These are phyloP conservation scores for Plasmopara halstedii DNA, from an alignment of 352 stramenopile species.

Conservation along the genomic window DNA sequence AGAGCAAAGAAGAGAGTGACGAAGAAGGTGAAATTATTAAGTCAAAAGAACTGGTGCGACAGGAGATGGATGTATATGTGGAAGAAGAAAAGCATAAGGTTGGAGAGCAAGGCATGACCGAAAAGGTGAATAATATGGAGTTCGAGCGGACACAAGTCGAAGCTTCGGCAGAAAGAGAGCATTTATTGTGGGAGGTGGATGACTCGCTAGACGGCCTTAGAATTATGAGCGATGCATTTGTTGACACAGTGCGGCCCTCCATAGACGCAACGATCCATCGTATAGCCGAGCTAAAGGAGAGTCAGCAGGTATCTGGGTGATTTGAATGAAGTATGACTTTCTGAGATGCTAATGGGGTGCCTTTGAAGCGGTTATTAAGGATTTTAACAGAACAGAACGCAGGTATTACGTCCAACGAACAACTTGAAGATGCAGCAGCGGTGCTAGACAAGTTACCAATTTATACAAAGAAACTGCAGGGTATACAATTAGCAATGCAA, in stretches of 20 bases:
- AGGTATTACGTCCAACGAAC: conserved; percentile 39
- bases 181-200: conserved; percentile 32
- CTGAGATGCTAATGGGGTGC: neutral
- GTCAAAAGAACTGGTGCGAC: conserved; percentile 1
- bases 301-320: conserved; percentile 29
- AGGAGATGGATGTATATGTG: conserved; percentile 5
- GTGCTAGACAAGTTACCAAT: conserved; percentile 67
- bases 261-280: conserved; percentile 59
- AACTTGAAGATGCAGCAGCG: conserved; percentile 51
- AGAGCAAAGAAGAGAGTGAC: conserved; percentile 27
- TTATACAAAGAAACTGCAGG: conserved; percentile 57
- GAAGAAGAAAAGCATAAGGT: conserved; percentile 3
- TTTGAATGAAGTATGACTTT: no score
- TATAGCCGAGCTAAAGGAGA: conserved; percentile 60
- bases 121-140: conserved; percentile 5
- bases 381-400: conserved; percentile 42
- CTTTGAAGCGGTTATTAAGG: conserved; percentile 40
- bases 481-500: conserved; percentile 48
- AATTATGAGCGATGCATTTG: conserved; percentile 48
- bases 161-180: conserved; percentile 7
- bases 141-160: conserved; percentile 1
- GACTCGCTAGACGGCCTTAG: conserved; percentile 35
- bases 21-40: conserved; percentile 20
- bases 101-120: conserved; percentile 7
- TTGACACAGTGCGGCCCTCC: conserved; percentile 46